These are phyloP conservation scores for Brassica napus DNA, from an alignment of 345 rosid genomes.

Conservation along the genomic window Da-Ae NC_063451.1:28921501-28922000, in stretches of 20 bases:
- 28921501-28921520: not conserved
- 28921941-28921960: not conserved
- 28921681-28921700: slow-evolving; percentile 1
- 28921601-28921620: not conserved
- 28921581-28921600: not conserved
- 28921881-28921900: not conserved
- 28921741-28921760: not conserved
- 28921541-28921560: not conserved
- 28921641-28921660: not conserved
- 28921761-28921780: not conserved
- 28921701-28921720: not conserved
- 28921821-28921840: not conserved
- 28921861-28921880: not conserved
- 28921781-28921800: slow-evolving; percentile 2
- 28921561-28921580: not conserved
- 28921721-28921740: not conserved
- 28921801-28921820: not conserved
- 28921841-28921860: not conserved
- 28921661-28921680: not conserved
- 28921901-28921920: not conserved
- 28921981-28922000: not conserved
- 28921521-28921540: not conserved
- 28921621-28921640: not conserved
- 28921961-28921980: not conserved
- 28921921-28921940: not conserved